Base-by-base conservation (phyloP, 129 eudicot species). In the Escallonia herrerae region DNA sequence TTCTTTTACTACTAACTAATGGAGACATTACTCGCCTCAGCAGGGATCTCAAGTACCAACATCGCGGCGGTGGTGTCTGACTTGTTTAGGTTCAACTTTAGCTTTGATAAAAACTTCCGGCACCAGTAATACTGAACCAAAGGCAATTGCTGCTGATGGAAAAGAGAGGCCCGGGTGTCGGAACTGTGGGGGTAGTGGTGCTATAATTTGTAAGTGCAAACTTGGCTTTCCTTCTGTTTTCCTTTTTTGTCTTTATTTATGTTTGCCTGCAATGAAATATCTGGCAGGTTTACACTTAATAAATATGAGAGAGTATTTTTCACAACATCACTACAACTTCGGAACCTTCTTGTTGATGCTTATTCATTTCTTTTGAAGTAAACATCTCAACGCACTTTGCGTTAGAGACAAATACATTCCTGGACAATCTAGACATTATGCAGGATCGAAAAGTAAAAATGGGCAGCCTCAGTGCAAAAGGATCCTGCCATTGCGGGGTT, bases 181-280 rank as follows among this genome's bases (percentile, higher is more conserved):
- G 58, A 93, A 93, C 70, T 93, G 98, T 71, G 60, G 71, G 49
- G 98, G 98, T 39, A 83, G 90, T 73, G 98, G 98, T 67, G 98
- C 98, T 65, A 70, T 93, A 33, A 88, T 93, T 54, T 93, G 98
- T 93, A 77, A 83, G 97, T 87, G 33, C 50, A 33, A 14, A 33
- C 4, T 45, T 7, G 6, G 7, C 46, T 43, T 43, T 14, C 1
- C 46, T 22, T 37, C 13, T 3, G 45, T 49, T 50, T 55, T 37
- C n/a, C n/a, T 3, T 43, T 47, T 10, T 9, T 39, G 37, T 9
- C 40, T 69, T 11, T 58, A 9, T 56, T 43, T 54, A 4, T 7
- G 59, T 40, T 9, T 69, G 10, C 5, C 22, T 49, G 43, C 37
- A 6, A 10, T 49, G 3, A 49, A 49, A 49, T 3, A 7, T 49